Base-by-base conservation (phyloP, 2,329 filamentous ascomycete species). In the Talaromyces sp. region DNA sequence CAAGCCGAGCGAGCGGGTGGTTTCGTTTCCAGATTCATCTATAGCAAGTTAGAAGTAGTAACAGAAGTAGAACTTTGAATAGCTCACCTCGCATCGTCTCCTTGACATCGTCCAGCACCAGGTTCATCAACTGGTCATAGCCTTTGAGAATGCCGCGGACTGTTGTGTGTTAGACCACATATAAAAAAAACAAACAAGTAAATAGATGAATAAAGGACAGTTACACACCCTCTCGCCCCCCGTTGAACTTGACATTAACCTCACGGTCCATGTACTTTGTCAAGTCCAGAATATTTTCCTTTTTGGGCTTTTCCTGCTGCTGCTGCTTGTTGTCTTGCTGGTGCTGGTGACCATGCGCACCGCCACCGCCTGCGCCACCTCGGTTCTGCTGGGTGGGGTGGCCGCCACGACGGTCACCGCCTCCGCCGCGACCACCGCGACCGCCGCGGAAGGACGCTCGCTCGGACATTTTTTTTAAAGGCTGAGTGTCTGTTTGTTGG, bases 221-320 rank as follows among this genome's bases (percentile, higher is more conserved):
- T 10, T 56, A 73, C 82, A 63, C 72, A 94, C 92, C 90, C 81
- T 97, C 92, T 62, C 93, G 81, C 1, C 94, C 94, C 48, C 94
- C 94, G 71, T 91, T 97, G 76, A 99, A 97, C 79, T 97, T 97
- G 73, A 99, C 92, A 10, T 85, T 89, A 67, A 99, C 91, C 72
- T 89, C 84, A 84, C 97, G 96, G 77, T 99, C 92, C 89, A 96
- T 92, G 77, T 97, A 99, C 80, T 96, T 96, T 73, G 83, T 86
- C 70, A 99, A 77, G 72, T 99, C 93, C 58, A 99, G 85, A 69
- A 99, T 99, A 75, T 97, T 97, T 78, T 99, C 94, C 82, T 97
- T 97, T 86, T 97, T 62, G 63, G 92, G 91, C 69, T 88, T 85
- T 77, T 95, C 90, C 67, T 62, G 12, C 11, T 26, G 4, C 11